Evolutionary conservation across 768 basidiomycete species (phyloP), one percentile per base, ranked within the genome.

Genomic region (Tulasnella sp.): DNA sequence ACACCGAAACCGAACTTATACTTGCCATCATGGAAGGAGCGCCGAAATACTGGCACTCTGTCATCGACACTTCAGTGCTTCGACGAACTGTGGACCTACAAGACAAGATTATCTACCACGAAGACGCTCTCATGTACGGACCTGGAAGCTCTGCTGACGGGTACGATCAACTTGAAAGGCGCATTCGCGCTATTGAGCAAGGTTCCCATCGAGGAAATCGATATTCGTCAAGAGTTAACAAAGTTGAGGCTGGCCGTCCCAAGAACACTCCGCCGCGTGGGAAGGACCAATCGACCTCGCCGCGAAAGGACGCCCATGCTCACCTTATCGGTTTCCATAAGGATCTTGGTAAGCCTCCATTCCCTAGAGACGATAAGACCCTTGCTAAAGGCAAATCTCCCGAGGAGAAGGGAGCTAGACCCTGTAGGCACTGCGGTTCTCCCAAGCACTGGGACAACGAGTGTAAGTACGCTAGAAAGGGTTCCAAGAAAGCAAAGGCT

Each of bases 341-440:
- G 27, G 52, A 74, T 12, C 1, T 79, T 7, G 42, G 40, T 2
- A 72, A 82, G 9, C 83, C 84, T 14, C 72, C 56, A 52, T 84
- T 81, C 62, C 84, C 84, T 0, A 82, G 83, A 71, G 84, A 85
- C 46, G 84, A 85, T 62, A 72, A 31, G 16, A 78, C n/a, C 40
- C 48, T 81, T 2, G 75, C 82, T n/a, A 82, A 73, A 74, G 46
- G 82, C 21, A 48, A 77, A n/a, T 81, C 83, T 1, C 82, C 81
- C 1, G 82, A 82, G 40, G 56, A 74, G 3, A 83, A 83, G 74
- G 83, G 83, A 14, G 83, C 83, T 7, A 48, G 86, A 36, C 85
- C 86, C 0, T 86, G 85, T 71, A 48, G 84, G 8, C 85, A 86
- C 75, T 85, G 86, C 79, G 84, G 86, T 84, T 86, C 73, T 1